phyloP scores from a whole-genome alignment of 2,329 filamentous ascomycete genomes.

The Ceratocystis cacaofunesta region DNA sequence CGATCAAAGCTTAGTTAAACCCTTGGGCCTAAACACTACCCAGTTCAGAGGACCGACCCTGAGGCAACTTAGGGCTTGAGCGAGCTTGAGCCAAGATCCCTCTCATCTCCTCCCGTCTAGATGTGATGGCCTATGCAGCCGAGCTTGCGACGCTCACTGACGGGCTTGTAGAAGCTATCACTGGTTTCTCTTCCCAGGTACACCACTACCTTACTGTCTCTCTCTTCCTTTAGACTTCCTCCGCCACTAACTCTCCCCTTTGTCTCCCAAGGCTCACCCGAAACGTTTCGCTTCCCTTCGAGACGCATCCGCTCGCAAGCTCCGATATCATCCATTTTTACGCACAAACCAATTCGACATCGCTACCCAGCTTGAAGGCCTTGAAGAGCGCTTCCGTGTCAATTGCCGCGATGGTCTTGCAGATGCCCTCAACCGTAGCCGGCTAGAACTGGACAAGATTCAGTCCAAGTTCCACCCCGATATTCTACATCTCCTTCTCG shows the following conservation, averaged over 20 bases:
- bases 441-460: conserved; percentile 42
- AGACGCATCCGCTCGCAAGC: conserved; percentile 20
- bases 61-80: too few species aligned
- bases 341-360: conserved; percentile 67
- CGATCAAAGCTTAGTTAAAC: too few species aligned
- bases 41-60: not conserved
- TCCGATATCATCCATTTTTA: conserved; percentile 42
- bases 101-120: conserved; percentile 7
- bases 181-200: conserved; percentile 40
- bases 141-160: conserved; percentile 50
- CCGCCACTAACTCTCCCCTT: not conserved
- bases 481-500: conserved; percentile 59
- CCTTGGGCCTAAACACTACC: not conserved
- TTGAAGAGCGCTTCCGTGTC: conserved; percentile 77
- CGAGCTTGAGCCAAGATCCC: too few species aligned
- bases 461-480: conserved; percentile 60
- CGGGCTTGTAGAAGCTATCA: conserved; percentile 52
- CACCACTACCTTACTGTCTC: conserved; percentile 19
- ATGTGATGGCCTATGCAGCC: conserved; percentile 54
- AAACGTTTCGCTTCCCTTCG: conserved; percentile 25
- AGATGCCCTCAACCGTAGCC: conserved; percentile 46
- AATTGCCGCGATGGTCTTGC: conserved; percentile 66
- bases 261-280: conserved; percentile 9
- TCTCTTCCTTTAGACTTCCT: not conserved
- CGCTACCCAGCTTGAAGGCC: conserved; percentile 46